Base-by-base conservation (phyloP, 2,329 filamentous ascomycete species). In the Aspergillus sp. region DNA sequence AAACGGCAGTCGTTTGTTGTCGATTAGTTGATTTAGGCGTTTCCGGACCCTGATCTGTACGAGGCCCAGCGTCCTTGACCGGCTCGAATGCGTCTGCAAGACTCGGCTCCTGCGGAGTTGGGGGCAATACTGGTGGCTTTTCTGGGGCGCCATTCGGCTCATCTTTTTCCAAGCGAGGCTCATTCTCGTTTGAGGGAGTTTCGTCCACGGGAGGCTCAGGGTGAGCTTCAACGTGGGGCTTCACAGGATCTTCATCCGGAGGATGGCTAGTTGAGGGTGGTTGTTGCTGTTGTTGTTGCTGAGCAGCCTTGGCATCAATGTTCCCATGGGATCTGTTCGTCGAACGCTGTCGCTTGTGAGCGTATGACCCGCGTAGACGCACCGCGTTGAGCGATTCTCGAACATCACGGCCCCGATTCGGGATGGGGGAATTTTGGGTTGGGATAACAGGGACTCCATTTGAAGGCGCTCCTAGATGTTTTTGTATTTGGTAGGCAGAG, bases 401-500 rank as follows among this genome's bases (percentile, higher is more conserved):
- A 17, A 89, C 86, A 62, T 76, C 73, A 59, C 90, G 84, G 31
- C 91, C 91, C 61, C 93, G 84, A 70, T 96, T 96, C 5, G 93
- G 93, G 8, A 75, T 73, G 21, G 81, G 85, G 8, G 73, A 73
- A 35, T 72, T 75, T 39, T 75, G 73, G 5, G 72, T 68, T 25
- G 93, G 92, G 19, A 98, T 84, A 69, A 96, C 90, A 6, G 93
- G 91, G 15, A 98, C 88, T 19, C 90, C 91, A 74, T 88, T 92
- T 15, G 90, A 84, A 40, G 89, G 88, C 15, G 87, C 84, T 11
- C 93, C 93, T 2, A 98, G 81, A 68, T 96, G 92, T 71, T 97
- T 98, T 46, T 91, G 91, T 65, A 99, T 96, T 70, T 99, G 95
- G 72, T 98, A 99, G 53, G 92, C 90, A 2, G 95, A 98, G 72